A percentile compares a stretch with the other conserved stretches of the same genome.
These are phyloP conservation scores for Candida lessepsii DNA, from an alignment of 805 yeast genomes.

Conservation along the genomic window DNA sequence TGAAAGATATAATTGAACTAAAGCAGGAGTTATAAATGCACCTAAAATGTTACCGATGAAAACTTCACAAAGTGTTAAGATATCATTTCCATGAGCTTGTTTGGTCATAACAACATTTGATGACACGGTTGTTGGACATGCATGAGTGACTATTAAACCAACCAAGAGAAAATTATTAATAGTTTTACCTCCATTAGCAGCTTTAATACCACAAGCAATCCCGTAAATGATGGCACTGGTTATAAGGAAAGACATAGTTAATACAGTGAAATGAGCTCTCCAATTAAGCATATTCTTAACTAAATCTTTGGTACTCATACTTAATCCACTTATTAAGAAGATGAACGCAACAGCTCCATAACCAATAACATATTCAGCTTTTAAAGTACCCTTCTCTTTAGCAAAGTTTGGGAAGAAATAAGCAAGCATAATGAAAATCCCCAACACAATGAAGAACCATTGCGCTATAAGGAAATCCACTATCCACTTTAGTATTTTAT, in stretches of 20 bases:
- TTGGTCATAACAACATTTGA: constrained; percentile 92
- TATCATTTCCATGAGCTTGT: constrained; percentile 79
- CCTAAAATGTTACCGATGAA: constrained; percentile 82
- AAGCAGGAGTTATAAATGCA: constrained; percentile 83
- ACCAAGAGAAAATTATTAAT: constrained; percentile 75
- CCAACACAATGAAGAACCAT: constrained; percentile 78
- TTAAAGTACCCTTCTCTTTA: constrained; percentile 72
- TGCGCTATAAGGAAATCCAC: constrained; percentile 39
- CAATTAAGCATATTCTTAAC: constrained; percentile 66
- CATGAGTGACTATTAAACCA: constrained; percentile 78
- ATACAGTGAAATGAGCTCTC: constrained; percentile 78
- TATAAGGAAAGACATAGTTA: constrained; percentile 65
- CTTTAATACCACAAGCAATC: constrained; percentile 62
- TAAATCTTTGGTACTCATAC: constrained; percentile 66
- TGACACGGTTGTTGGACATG: constrained; percentile 90
- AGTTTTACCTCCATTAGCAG: constrained; percentile 38
- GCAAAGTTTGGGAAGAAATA: constrained; percentile 81
- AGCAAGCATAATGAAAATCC: constrained; percentile 72
- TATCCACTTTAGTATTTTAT: constrained; percentile 15
- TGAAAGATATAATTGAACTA: constrained; percentile 65
- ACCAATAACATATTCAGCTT: constrained; percentile 72
- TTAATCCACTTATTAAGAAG: constrained; percentile 76
- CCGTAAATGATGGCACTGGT: constrained; percentile 74
- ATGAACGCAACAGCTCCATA: constrained; percentile 88
- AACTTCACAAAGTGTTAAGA: constrained; percentile 78